phyloP scores from a whole-genome alignment of 2,329 filamentous ascomycete genomes.

The Trichoderma asperellum region DNA sequence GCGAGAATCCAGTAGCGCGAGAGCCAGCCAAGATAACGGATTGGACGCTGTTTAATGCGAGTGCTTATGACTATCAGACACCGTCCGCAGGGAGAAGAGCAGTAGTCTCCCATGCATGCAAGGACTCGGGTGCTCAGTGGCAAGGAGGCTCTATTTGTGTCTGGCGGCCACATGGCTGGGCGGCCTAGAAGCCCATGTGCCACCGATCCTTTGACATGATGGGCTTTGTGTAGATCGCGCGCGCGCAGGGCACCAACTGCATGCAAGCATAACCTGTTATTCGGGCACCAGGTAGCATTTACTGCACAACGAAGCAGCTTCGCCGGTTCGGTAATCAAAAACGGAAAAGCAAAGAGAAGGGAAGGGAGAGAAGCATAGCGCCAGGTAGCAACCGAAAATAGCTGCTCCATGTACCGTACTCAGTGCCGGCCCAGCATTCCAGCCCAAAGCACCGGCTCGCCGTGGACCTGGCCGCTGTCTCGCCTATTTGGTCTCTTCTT shows the following conservation, averaged over 20 bases:
- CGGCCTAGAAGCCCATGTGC: constrained; percentile 25
- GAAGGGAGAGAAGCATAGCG: neutral
- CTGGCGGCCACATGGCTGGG: constrained; percentile 19
- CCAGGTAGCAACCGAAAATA: constrained; percentile 4
- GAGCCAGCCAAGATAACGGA: neutral
- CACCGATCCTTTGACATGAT: constrained; percentile 21
- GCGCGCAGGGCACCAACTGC: constrained; percentile 15
- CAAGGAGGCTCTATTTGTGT: neutral
- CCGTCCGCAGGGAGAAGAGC: constrained; percentile 14
- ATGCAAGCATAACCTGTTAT: constrained; percentile 2
- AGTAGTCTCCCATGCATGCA: constrained; percentile 14
- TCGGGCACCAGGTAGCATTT: constrained; percentile 4
- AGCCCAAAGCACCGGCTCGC: constrained; percentile 11
- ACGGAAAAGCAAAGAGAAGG: neutral
- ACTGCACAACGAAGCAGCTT: neutral
- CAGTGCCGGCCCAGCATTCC: constrained; percentile 8
- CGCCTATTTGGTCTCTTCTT: constrained; percentile 14
- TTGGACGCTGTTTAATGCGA: neutral
- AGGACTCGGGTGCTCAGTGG: constrained; percentile 25
- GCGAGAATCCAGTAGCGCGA: neutral
- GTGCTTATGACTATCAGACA: constrained; percentile 3
- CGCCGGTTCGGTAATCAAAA: neutral
- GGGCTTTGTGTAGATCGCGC: constrained; percentile 16
- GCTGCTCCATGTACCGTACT: neutral
- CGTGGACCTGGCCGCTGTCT: constrained; percentile 15